These are phyloP conservation scores for Papiliotrema fonsecae DNA, from an alignment of 1,284 basidiomycete genomes.

Conservation along the genomic window DNA sequence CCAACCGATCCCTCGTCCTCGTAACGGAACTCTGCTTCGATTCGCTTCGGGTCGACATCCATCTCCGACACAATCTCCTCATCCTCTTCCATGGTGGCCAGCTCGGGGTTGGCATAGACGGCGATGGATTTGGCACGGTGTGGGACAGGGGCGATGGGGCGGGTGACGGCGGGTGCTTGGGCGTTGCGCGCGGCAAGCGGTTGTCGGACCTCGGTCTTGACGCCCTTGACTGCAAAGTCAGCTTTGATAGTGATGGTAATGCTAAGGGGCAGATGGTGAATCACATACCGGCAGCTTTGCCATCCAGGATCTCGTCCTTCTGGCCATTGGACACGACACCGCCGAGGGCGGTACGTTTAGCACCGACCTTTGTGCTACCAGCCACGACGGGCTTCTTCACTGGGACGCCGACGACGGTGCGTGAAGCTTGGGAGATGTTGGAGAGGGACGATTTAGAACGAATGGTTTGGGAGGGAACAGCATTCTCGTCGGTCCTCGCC, in stretches of 20 bases:
- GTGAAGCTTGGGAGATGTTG: constrained; percentile 30
- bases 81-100: constrained; percentile 10
- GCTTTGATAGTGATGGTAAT: no score
- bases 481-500: constrained; percentile 42
- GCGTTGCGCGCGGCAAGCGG: constrained; percentile 26
- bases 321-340: constrained; percentile 33
- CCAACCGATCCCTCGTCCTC: constrained; percentile 9
- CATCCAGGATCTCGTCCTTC: constrained; percentile 26
- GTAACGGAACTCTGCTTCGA: constrained; percentile 4
- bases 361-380: constrained; percentile 28
- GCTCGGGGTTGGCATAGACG: constrained; percentile 12
- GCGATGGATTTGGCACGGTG: constrained; percentile 23
- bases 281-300: constrained; percentile 18
- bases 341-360: constrained; percentile 40
- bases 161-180: constrained; percentile 17
- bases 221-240: constrained; percentile 18
- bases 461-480: constrained; percentile 27
- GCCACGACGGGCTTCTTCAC: constrained; percentile 21
- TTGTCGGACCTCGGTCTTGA: constrained; percentile 29
- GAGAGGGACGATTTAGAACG: constrained; percentile 26
- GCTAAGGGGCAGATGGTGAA: background rate
- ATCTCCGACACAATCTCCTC: constrained; percentile 27
- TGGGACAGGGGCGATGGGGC: constrained; percentile 39
- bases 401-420: constrained; percentile 7
- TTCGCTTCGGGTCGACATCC: constrained; percentile 30